These are phyloP conservation scores for Coemansia brasiliensis DNA, from an alignment of 192 early-diverging fungal species.

Conservation along the genomic window DNA sequence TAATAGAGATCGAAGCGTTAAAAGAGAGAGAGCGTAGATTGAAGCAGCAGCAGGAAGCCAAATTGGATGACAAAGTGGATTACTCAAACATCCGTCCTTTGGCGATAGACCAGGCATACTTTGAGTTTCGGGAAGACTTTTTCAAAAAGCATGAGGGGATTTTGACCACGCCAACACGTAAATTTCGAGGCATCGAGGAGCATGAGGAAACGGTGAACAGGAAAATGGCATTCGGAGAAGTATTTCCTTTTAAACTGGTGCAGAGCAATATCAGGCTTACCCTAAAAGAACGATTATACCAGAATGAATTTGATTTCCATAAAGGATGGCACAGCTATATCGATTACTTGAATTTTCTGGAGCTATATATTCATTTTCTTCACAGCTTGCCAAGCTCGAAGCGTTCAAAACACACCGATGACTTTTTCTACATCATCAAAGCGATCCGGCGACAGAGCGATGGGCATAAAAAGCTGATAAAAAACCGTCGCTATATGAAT, in stretches of 20 bases:
- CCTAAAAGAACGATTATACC: neutral
- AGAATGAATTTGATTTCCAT: conserved; percentile 33
- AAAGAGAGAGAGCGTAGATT: neutral
- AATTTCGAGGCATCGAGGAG: conserved; percentile 2
- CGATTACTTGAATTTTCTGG: conserved; percentile 10
- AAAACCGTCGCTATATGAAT: neutral
- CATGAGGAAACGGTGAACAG: neutral
- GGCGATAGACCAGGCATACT: conserved; percentile 17
- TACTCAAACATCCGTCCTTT: conserved; percentile 18
- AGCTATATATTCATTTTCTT: conserved; percentile 24
- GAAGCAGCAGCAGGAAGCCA: neutral
- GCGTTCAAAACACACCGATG: conserved; percentile 6
- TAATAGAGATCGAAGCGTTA: conserved; percentile 8
- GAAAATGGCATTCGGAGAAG: neutral
- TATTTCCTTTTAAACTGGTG: conserved; percentile 2
- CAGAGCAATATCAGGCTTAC: conserved; percentile 1
- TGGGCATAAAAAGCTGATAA: conserved; percentile 16
- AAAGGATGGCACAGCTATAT: neutral
- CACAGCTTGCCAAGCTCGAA: conserved; percentile 4
- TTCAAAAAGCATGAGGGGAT: conserved; percentile 21
- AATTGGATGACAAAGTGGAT: neutral
- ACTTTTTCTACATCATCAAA: conserved; percentile 50
- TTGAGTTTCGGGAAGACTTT: conserved; percentile 10
- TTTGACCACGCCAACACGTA: conserved; percentile 25
- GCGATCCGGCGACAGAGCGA: conserved; percentile 36